Evolutionary conservation across 352 stramenopile species (phyloP).

Genomic region (Phytophthora constricta): DNA sequence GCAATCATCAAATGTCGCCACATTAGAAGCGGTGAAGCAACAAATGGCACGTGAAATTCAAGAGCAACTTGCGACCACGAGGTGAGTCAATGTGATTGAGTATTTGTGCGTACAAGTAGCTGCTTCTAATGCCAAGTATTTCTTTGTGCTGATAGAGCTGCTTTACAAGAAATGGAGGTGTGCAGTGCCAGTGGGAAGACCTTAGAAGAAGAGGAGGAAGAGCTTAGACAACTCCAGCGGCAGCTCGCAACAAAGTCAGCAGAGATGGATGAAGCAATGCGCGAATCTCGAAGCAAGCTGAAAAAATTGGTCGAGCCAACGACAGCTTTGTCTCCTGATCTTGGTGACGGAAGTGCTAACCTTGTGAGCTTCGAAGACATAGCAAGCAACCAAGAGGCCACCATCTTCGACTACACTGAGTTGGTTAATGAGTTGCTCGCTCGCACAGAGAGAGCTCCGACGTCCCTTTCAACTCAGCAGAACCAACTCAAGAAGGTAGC

Average conservation of each 20-base stretch:
- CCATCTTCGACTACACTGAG: constrained; percentile 36
- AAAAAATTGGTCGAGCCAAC: constrained; percentile 22
- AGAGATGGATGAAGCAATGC: constrained; percentile 31
- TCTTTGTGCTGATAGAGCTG: constrained; percentile 25
- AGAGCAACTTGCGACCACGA: constrained; percentile 54
- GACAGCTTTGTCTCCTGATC: background rate
- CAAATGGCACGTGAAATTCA: constrained; percentile 50
- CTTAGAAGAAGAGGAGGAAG: constrained; percentile 38
- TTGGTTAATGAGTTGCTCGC: constrained; percentile 36
- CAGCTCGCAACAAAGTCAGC: constrained; percentile 17
- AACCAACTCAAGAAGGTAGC: background rate
- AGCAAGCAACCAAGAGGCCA: constrained; percentile 20
- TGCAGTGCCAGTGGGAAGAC: constrained; percentile 28
- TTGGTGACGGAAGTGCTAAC: background rate
- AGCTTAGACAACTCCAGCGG: constrained; percentile 27
- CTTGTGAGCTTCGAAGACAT: background rate
- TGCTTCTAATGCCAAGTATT: background rate
- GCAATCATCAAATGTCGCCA: constrained; percentile 37
- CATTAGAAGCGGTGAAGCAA: constrained; percentile 47
- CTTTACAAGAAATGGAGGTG: constrained; percentile 47
- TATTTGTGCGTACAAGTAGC: no score
- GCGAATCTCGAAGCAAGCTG: constrained; percentile 30
- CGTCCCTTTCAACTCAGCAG: background rate
- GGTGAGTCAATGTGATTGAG: constrained; percentile 46
- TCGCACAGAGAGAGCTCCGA: constrained; percentile 16